Evolutionary conservation across 306 rosid species (phyloP), one percentile per base, ranked within the genome.

Genomic region (Cucurbita maxima): DNA sequence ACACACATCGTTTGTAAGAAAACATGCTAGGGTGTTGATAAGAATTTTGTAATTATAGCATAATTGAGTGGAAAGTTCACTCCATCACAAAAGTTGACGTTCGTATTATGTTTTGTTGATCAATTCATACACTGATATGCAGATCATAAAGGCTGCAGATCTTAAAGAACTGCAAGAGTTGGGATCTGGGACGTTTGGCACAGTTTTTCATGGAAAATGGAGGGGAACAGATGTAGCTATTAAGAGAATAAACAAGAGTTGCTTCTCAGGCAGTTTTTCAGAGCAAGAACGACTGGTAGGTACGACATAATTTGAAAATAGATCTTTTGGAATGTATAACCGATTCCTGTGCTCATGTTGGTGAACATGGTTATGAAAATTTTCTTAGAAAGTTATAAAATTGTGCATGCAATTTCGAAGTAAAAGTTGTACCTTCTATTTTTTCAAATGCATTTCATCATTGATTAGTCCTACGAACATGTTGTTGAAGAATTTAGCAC

Each of bases 161-260:
- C 88, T 95, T 52, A 96, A 95, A 81, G 97, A 95, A 66, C 76
- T 83, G 79, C 89, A 80, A 67, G 99, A 89, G 78, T 77, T 91
- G 60, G 99, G 99, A 79, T 95, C 99, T 40, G 99, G 99, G 81
- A 91, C 97, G 57, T 95, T 88, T 80, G 99, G 99, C 77, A 95
- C 96, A 52, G 99, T 95, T 77, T 91, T 85, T 84, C 97, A 84
- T 45, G 97, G 99, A 63, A 88, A 86, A 80, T 95, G 97, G 99
- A 91, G 99, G 81, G 99, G 99, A 76, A 91, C 99, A 11, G 99
- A 89, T 82, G 89, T 95, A 76, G 99, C 99, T 47, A 91, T 91
- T 75, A 95, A 95, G 85, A 90, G 96, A 82, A 89, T 89, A 43
- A 91, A 89, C 82, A 91, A 86, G 81, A 91, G 99, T 79, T 95